Base-by-base conservation (phyloP, 805 yeast genomes). In the Cyberlindnera mississippiensis region DNA sequence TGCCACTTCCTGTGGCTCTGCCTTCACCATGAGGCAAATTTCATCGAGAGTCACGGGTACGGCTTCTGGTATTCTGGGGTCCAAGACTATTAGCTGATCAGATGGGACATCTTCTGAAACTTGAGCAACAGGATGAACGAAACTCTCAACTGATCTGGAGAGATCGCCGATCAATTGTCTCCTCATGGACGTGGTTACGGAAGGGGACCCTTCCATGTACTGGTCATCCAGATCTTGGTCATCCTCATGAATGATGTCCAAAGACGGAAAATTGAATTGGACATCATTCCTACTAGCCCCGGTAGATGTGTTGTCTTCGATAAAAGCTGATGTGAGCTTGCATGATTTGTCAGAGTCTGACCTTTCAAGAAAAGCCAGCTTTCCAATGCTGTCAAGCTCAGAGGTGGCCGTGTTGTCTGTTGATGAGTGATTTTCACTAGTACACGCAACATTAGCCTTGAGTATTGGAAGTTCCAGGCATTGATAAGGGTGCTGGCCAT, bases 401-500 rank as follows among this genome's bases (percentile, higher is more conserved):
- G 29, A 12, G 7, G 29, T 20, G 24, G 8, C 29, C 7, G 29
- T 27, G 29, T 24, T 8, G 27, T 8, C 11, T 24, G 27, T 24
- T 24, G 27, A 8, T 24, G 10, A 24, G 27, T 8, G 27, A 11
- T n/a, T n/a, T n/a, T n/a, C n/a, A n/a, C n/a, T n/a, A n/a, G n/a
- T n/a, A n/a, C n/a, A n/a, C n/a, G n/a, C n/a, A n/a, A n/a, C n/a
- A n/a, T n/a, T n/a, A 3, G 41, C 42, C 18, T 45, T 50, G 18
- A 53, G 32, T 11, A 36, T 16, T 1, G 58, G 55, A 24, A 56
- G 11, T 9, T 50, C 46, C 3, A 34, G 30, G 12, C 38, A 67
- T n/a, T 57, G 61, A 28, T 40, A 66, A 0, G 65, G 62, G 41
- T 67, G 71, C 9, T 41, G 50, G 2, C 68, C 69, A 30, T 52